Conservation (phyloP, 2,329 filamentous ascomycete species). For the Fusarium newnesense region DNA sequence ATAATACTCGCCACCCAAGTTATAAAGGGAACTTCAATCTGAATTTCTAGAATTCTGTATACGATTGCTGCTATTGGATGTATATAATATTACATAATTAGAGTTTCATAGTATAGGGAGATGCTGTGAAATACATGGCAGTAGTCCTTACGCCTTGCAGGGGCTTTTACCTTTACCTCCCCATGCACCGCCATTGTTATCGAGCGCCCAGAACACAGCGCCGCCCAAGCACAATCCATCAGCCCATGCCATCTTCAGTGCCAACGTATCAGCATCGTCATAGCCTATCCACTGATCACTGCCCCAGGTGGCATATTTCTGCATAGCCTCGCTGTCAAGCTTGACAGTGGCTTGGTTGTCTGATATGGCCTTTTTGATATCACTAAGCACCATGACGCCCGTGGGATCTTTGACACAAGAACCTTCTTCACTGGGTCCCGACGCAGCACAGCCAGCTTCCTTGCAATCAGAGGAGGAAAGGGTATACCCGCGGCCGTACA, state of each 20-base stretch:
- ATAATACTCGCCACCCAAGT: too few species aligned
- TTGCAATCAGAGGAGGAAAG: not conserved
- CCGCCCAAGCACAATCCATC: not conserved
- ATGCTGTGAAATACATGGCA: not conserved
- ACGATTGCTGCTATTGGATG: too few species aligned
- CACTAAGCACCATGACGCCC: not conserved
- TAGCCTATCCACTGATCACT: not conserved
- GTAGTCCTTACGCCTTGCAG: not conserved
- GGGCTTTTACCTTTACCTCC: not conserved
- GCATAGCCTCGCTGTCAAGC: not conserved
- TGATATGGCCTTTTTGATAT: not conserved
- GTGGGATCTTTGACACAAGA: not conserved
- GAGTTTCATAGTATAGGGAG: not conserved
- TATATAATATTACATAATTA: not conserved
- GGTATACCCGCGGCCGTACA: not conserved
- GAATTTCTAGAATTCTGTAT: too few species aligned
- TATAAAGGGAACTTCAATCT: too few species aligned
- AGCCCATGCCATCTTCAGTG: not conserved
- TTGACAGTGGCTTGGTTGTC: rapidly evolving
- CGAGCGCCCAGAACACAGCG: not conserved
- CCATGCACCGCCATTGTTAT: not conserved
- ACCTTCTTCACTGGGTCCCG: not conserved
- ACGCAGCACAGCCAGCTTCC: not conserved
- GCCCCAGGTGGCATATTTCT: not conserved
- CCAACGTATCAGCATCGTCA: not conserved